Base-by-base conservation (phyloP, 371 early-diverging fungal genomes). In the Mortierella sp. region DNA sequence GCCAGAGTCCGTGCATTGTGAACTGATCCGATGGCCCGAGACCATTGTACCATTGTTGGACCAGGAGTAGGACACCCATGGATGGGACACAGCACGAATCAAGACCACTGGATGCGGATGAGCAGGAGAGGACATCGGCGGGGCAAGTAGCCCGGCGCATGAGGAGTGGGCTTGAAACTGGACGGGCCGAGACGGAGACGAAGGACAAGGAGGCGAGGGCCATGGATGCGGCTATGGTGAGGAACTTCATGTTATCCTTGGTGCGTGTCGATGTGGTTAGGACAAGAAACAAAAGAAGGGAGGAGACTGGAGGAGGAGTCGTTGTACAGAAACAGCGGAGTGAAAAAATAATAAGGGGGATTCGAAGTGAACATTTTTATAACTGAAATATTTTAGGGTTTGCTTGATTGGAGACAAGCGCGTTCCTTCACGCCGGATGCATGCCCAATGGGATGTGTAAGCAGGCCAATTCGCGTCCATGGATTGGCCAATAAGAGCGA, bases 1-100 rank as follows among this genome's bases (percentile, higher is more conserved):
- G 93, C 94, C 94, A 93, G 51, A 94, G 78, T 8, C 94, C 94
- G 64, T 93, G 93, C 24, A 92, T 71, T 12, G 89, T 89, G 54
- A 86, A 87, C 50, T 80, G 70, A 41, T 87, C 70, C 21, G 56
- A 27, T 15, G 87, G 86, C 12, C 89, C 89, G 48, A 71, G 80
- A 42, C 82, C 79, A 0, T 72, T 37, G 54, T 82, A 80, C 88
- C 88, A 88, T 59, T 80, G 75, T 50, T 84, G 79, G 14, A 87
- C 73, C 8, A 91, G 79, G 15, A 91, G 85, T 0, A 92, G 69
- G 2, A 90, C 64, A 2, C 93, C 93, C 70, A 87, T 86, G 31
- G 78, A 72, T 12, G 92, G 92, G 30, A 87, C 84, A 71, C 93
- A 93, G 73, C 93, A 93, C 11, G 84, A 37, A 66, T 87, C 83